Base-by-base conservation (phyloP, 2,329 filamentous ascomycete species). In the Dothiorella sarmentorum region DNA sequence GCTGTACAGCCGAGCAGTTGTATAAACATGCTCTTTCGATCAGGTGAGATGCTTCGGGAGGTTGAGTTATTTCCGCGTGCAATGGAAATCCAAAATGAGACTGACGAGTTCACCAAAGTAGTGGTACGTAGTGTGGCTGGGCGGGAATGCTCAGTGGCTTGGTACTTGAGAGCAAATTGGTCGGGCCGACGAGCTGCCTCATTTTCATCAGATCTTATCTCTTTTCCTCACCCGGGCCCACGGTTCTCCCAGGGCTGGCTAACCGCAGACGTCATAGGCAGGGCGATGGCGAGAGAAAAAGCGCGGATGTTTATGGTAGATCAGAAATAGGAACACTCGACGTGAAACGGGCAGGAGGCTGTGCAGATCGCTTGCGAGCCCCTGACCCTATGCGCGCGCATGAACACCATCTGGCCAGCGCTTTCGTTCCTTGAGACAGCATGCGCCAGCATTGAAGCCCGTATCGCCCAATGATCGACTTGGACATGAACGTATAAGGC, bases 401-500 rank as follows among this genome's bases (percentile, higher is more conserved):
- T 13, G 49, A 27, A 38, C 33, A 31, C 49, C 33, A 6, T 6
- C 18, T 18, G 49, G n/a, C 37, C 49, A 38, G n/a, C 35, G 49
- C 49, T 10, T n/a, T 17, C n/a, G 24, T 53, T 13, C 49, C 49
- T 53, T 53, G 49, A 27, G 49, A 53, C 49, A 17, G 35, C 49
- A 35, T 27, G 49, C 22, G 49, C 49, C 49, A 27, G 33, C 49
- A 15, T 13, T 53, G 49, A 29, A n/a, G 20, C 49, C n/a, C 35
- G 49, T 40, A 40, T 40, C 35, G 9, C 10, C 45, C 29, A 51
- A n/a, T 37, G 29, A 35, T 35, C 43, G 9, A 11, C 44, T 27
- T 27, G 44, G 29, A 26, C 47, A 51, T 31, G 47, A 37, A 18
- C 20, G 40, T 53, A 53, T 53, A 53, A 53, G 49, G 24, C 49